Evolutionary conservation across 179 eudicot genomes (phyloP), one percentile per base, ranked within the genome.

Genomic region (Spergularia azorica): DNA sequence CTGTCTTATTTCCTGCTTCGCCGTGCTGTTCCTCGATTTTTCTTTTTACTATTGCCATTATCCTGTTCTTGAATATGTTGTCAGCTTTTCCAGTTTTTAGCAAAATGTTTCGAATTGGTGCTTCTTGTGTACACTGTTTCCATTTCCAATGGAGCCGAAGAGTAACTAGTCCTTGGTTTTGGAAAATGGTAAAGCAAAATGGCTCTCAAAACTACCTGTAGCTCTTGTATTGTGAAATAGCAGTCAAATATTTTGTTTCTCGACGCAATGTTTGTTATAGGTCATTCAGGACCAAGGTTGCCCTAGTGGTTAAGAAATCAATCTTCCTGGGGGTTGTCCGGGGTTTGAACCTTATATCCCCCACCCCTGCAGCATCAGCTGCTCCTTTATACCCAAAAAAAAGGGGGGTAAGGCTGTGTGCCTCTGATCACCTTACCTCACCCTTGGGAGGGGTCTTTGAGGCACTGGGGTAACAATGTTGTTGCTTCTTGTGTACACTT

Each of bases 1-100:
- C 18, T 38, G 86, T 82, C 54, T 71, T 43, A 43, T 48, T 74
- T 60, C n/a, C 6, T 67, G 9, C 7, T 73, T 55, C 15, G 2
- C 15, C 26, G 20, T 39, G 56, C 58, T 14, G 55, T 51, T 14
- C 20, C 43, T 39, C 58, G 10, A 4, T 3, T 41, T 26, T 26
- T 26, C 32, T 60, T n/a, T 9, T 71, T 6, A 3, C 57, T 18
- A 11, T 56, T 51, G 48, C 63, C 32, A 41, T 72, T 14, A 26
- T 54, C 5, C 46, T n/a, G 61, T 36, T 50, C 63, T 70, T 60
- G 18, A 51, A 70, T 38, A n/a, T 3, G 21, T 26, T 79, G 56
- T 48, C 62, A 20, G 51, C 48, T 43, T 43, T 43, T 43, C 48
- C 48, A 43, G 6, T 43, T 43, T 43, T 43, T 43, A 43, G 48